Conservation (phyloP, 208 protist genomes). For the Herpetomonas muscarum region DNA sequence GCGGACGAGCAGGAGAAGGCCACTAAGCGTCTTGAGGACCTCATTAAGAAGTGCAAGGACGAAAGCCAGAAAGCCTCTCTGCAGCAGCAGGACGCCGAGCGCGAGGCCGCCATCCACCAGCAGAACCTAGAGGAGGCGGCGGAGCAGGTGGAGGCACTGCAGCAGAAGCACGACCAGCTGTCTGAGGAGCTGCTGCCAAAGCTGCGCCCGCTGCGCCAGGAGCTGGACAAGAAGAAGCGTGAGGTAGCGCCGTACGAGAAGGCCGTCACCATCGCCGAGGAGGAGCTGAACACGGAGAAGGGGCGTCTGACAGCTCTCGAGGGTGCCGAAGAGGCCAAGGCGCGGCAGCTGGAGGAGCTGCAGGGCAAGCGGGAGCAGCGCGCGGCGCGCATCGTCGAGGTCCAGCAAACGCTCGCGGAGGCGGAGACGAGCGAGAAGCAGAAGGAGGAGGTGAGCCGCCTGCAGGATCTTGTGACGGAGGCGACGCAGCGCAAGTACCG, state of each 20-base stretch:
- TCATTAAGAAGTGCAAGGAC: slow-evolving; percentile 82
- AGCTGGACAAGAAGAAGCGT: slow-evolving; percentile 92
- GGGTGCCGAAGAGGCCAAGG: slow-evolving; percentile 16
- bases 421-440: slow-evolving; percentile 36
- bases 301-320: slow-evolving; percentile 45
- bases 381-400: slow-evolving; percentile 32
- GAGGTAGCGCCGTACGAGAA: slow-evolving; percentile 86
- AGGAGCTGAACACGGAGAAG: slow-evolving; percentile 41
- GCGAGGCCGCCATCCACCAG: slow-evolving; percentile 77
- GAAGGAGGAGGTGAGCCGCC: slow-evolving; percentile 55
- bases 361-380: slow-evolving; percentile 19
- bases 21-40: slow-evolving; percentile 66
- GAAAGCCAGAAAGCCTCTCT: slow-evolving; percentile 66
- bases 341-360: slow-evolving; percentile 33
- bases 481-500: slow-evolving; percentile 67
- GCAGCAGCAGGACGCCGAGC: slow-evolving; percentile 82
- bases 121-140: slow-evolving; percentile 78
- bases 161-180: slow-evolving; percentile 60
- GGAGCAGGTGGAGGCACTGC: slow-evolving; percentile 44
- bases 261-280: slow-evolving; percentile 60
- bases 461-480: slow-evolving; percentile 68
- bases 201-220: slow-evolving; percentile 76
- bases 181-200: slow-evolving; percentile 73
- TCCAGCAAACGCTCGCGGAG: slow-evolving; percentile 38
- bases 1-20: slow-evolving; percentile 59